Evolutionary conservation across 306 rosid genomes (phyloP), one percentile per base, ranked within the genome.

Genomic region (Cicer judaicum): DNA sequence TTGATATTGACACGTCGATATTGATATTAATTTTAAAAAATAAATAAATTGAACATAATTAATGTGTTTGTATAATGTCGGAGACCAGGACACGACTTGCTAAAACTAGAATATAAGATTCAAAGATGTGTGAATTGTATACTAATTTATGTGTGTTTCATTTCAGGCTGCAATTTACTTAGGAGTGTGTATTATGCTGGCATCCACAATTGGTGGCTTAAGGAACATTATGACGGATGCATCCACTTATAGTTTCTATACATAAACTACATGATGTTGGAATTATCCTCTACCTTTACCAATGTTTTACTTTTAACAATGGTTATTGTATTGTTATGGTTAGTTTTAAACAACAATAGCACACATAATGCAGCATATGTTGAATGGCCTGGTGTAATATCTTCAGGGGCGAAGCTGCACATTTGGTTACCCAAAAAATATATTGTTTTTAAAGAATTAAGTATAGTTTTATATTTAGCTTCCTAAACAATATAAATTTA

Each of bases 181-280:
- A 49, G 98, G 98, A 81, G 84, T 89, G 71, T 81, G 89, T 84
- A 91, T 93, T 29, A 93, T 93, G 98, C 57, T 88, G 85, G 97
- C 96, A 18, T 93, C 97, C 43, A 91, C 97, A 1, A 42, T 93
- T 43, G 98, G 97, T 47, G 98, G 98, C 53, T 74, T 93, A 29
- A 84, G 97, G 82, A 93, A 93, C 82, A 91, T 93, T 8, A 11
- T 87, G 36, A 68, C 77, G 2, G 98, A 93, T 89, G 80, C 98
- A 49, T 93, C 96, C 34, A 88, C 84, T 49, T 93, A 91, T 64
- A 88, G 81, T 40, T 93, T 93, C 86, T 93, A 93, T 46, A 76
- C 97, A 8, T 91, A 57, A 85, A 57, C 4, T 13, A 6, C 14
- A 34, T 67, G 7, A 41, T 66, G 49, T 54, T 24, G 41, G 41